Evolutionary conservation across 1,284 basidiomycete species (phyloP).

Genomic region (Pseudozyma flocculosa): DNA sequence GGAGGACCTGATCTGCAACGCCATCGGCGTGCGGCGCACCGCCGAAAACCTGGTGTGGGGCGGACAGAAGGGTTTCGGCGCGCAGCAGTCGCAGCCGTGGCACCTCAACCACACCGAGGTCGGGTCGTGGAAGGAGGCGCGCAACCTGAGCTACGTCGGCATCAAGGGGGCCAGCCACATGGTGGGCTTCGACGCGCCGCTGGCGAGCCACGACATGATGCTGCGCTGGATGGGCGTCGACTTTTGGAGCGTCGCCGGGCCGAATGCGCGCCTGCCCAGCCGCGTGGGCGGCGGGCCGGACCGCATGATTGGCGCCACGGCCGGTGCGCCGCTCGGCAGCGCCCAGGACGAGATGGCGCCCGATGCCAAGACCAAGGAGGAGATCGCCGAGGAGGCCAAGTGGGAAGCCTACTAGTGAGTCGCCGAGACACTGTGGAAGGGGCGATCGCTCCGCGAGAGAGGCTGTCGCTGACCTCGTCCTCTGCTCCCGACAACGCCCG

Average conservation of each 20-base stretch:
- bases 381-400: slow-evolving; percentile 52
- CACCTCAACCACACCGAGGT: slow-evolving; percentile 73
- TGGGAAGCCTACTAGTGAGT: slow-evolving; percentile 56
- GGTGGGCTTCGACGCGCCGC: slow-evolving; percentile 84
- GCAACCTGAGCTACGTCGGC: slow-evolving; percentile 92
- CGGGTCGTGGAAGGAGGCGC: slow-evolving; percentile 83
- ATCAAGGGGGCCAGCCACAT: slow-evolving; percentile 65
- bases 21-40: slow-evolving; percentile 83
- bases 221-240: slow-evolving; percentile 66
- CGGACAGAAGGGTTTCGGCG: slow-evolving; percentile 69
- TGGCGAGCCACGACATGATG: slow-evolving; percentile 94
- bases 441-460: too few species aligned
- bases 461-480: slow-evolving; percentile 1
- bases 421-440: slow-evolving; percentile 36
- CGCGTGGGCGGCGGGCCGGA: slow-evolving; percentile 69
- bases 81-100: slow-evolving; percentile 64
- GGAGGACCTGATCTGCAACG: slow-evolving; percentile 91
- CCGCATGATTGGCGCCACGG: slow-evolving; percentile 55
- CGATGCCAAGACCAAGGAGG: slow-evolving; percentile 58
- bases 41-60: slow-evolving; percentile 82
- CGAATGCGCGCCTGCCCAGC: slow-evolving; percentile 71
- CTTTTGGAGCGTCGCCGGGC: slow-evolving; percentile 74
- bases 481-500: slow-evolving; percentile 1
- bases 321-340: slow-evolving; percentile 41
- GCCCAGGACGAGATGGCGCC: slow-evolving; percentile 21